Evolutionary conservation across 495 filamentous ascomycete species (phyloP), one percentile per base, ranked within the genome.

Genomic region (Neurospora hispaniola): DNA sequence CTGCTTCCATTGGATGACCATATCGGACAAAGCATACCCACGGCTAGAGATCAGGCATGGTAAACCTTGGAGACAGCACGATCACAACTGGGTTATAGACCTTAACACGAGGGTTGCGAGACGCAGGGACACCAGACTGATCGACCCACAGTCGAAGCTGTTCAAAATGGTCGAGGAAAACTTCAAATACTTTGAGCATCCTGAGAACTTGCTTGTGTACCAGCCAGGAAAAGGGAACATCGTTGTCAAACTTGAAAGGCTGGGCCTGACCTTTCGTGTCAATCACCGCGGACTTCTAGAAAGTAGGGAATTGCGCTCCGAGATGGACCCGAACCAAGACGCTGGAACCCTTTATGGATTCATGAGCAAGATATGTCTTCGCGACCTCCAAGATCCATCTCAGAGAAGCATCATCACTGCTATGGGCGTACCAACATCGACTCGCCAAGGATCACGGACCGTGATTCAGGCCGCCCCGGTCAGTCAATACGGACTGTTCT

Each of bases 271-370:
- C 31, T 69, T 72, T 23, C 41, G 3, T 4, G 20, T 72, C 16
- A 72, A 72, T 31, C 7, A 42, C 31, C 8, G 41, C 18, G 71
- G 71, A 5, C 71, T 72, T 10, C 41, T 72, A 11, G 38, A 72
- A 23, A 69, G 44, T 23, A 62, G 48, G 20, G 71, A 72, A 38
- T 23, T 72, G 35, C 35, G 48, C 11, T 62, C 71, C 10, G 71
- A 72, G 46, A 42, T 72, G n/a, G 71, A 72, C 35, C 71, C 71
- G 0, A 69, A 72, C 7, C 71, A 72, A 69, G 71, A 72, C 71
- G 71, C 71, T 3, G 71, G 71, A 0, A 72, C 71, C 5, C 48
- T 69, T 35, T 72, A 72, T 31, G 71, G 71, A 3, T 69, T 72
- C 3, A 11, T 20, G 31, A 69, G 71, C 31, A 42, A 42, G 71